Evolutionary conservation across 2,329 filamentous ascomycete genomes (phyloP), one percentile per base, ranked within the genome.

Genomic region (Aspergillus ruber): DNA sequence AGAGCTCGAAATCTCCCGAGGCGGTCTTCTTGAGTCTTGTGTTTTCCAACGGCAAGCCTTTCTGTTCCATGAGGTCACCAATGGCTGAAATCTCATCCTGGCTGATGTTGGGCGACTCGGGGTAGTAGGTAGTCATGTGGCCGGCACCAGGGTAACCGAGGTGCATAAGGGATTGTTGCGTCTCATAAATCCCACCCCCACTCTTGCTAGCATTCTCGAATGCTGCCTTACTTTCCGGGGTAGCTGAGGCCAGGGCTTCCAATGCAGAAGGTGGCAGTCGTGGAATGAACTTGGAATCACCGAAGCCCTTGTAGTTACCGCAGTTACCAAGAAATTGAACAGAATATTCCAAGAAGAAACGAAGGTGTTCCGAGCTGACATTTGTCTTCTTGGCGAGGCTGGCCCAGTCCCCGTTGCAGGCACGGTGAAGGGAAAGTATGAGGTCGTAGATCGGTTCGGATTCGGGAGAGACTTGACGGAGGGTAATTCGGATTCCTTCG

Each of bases 241-340:
- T 71, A 13, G 79, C 76, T 13, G 76, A 74, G 40, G 84, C 83
- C 29, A 91, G 74, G 50, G 83, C 78, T 44, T 80, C 77, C 50
- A 90, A 78, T 4, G 76, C 78, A 49, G 80, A 78, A 56, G 83
- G 78, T 6, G 77, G 74, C 60, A 86, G 81, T 56, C 86, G 78
- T 2, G 88, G 88, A 48, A 93, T 79, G 63, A 93, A 90, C 65
- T 93, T 93, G 59, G 84, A 81, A 68, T 93, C 87, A 39, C 88
- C 88, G 60, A 90, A 91, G 57, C 85, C 86, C 73, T 91, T 91
- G 73, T 91, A 93, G 68, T 93, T 93, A 53, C 88, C 86, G 52
- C 77, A 78, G 63, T 91, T 93, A 40, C 86, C 86, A 2, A 93
- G 74, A 66, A 93, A 90, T 67, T 88, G 85, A 25, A 80, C 82